A percentile compares a stretch with the other conserved stretches of the same genome.
Evolutionary conservation across 31 red algal genomes (phyloP).

Genomic region (Bonnemaisonia californica): DNA sequence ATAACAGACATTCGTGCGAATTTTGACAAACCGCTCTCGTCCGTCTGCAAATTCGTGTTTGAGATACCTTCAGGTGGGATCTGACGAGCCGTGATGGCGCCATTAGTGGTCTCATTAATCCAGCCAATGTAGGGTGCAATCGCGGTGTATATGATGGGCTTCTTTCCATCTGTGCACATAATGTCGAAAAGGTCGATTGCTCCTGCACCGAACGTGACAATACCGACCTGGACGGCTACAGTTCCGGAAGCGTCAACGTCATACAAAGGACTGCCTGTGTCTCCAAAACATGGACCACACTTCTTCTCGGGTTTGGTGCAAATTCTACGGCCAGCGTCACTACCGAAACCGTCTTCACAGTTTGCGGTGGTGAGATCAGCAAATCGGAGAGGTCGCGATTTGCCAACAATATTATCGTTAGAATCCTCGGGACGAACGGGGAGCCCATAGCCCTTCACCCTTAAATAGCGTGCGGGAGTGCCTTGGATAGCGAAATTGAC

Average conservation of each 20-base stretch:
- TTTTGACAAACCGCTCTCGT: slow-evolving; percentile 8
- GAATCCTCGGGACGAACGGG: slow-evolving; percentile 7
- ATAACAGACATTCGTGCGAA: slow-evolving; percentile 46
- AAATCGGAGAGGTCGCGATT: slow-evolving; percentile 29
- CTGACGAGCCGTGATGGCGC: slow-evolving; percentile 15
- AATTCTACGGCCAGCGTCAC: slow-evolving; percentile 34
- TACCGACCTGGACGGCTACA: slow-evolving; percentile 47
- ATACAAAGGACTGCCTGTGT: slow-evolving; percentile 56
- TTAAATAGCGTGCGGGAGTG: slow-evolving; percentile 20
- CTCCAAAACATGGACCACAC: slow-evolving; percentile 60
- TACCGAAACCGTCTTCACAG: slow-evolving; percentile 7
- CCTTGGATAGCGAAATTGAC: slow-evolving; percentile 22
- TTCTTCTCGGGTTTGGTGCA: slow-evolving; percentile 35
- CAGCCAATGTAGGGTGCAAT: slow-evolving; percentile 49
- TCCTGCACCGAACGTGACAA: slow-evolving; percentile 40
- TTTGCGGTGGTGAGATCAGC: slow-evolving; percentile 35
- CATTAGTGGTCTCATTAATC: slow-evolving; percentile 33
- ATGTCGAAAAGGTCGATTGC: neutral
- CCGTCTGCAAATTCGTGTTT: slow-evolving; percentile 12
- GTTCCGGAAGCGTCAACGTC: slow-evolving; percentile 53
- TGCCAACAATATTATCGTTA: slow-evolving; percentile 25
- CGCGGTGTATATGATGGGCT: slow-evolving; percentile 52
- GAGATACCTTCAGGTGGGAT: slow-evolving; percentile 44
- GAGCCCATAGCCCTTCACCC: slow-evolving; percentile 42
- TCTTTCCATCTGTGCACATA: slow-evolving; percentile 16